A percentile compares a stretch with the other conserved stretches of the same genome.
phyloP scores from a whole-genome alignment of 1,139 yeast genomes.

The Scheffersomyces quercinus region DNA sequence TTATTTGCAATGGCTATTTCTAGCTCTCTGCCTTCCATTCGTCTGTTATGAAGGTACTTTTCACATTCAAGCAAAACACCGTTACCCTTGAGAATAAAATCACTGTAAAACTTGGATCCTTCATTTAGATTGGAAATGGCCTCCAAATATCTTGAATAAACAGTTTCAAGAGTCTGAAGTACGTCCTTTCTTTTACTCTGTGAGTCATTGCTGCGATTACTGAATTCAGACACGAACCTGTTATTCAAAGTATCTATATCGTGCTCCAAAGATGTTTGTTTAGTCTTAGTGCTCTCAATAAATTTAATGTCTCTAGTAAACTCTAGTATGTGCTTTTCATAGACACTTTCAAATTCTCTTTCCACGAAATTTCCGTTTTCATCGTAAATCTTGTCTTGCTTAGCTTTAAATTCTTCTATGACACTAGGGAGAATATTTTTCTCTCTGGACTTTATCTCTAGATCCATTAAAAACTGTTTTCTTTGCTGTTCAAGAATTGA shows the following conservation, averaged over 20 bases:
- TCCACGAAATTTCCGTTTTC: conserved; percentile 24
- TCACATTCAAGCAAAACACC: conserved; percentile 53
- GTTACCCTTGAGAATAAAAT: conserved; percentile 53
- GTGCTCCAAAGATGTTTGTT: conserved; percentile 45
- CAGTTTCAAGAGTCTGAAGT: conserved; percentile 55
- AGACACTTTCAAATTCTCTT: conserved; percentile 31
- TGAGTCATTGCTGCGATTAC: conserved; percentile 21
- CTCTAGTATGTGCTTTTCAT: conserved; percentile 37
- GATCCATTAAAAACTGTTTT: conserved; percentile 36
- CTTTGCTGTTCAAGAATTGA: conserved; percentile 32
- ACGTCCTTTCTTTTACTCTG: conserved; percentile 46
- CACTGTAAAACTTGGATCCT: conserved; percentile 71
- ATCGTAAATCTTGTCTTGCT: conserved; percentile 17
- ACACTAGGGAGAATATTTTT: conserved; percentile 54
- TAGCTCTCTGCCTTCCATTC: conserved; percentile 54
- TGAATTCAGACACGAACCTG: conserved; percentile 29
- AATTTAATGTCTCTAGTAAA: conserved; percentile 43
- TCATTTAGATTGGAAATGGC: conserved; percentile 61
- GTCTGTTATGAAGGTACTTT: conserved; percentile 51
- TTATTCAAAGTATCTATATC: conserved; percentile 43
- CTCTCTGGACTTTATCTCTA: conserved; percentile 48
- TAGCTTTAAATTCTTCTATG: conserved; percentile 43
- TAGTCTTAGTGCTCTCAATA: conserved; percentile 35
- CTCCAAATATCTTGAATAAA: conserved; percentile 55
- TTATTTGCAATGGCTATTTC: conserved; percentile 24